These are phyloP conservation scores for Aspergillus nidulans DNA, from an alignment of 495 filamentous ascomycete genomes.

Conservation along the genomic window DNA sequence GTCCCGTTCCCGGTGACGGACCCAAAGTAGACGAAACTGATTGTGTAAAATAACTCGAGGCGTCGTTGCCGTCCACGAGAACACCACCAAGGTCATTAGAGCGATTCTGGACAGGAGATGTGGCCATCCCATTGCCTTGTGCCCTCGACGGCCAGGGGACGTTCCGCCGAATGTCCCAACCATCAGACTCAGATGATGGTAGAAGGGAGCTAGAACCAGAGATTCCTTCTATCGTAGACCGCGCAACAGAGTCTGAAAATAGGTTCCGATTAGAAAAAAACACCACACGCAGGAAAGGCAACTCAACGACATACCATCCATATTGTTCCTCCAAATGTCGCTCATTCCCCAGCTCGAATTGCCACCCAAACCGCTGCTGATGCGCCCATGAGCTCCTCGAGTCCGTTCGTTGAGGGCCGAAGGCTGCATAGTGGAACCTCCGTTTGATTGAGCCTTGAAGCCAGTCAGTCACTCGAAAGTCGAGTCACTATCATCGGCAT, in stretches of 20 bases:
- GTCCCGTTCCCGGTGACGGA: slow-evolving; percentile 19
- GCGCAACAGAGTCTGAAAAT: slow-evolving; percentile 25
- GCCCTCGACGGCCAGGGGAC: slow-evolving; percentile 51
- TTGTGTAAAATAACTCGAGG: slow-evolving; percentile 38
- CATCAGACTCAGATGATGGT: slow-evolving; percentile 60
- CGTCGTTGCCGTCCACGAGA: slow-evolving; percentile 38
- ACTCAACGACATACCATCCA: slow-evolving; percentile 32
- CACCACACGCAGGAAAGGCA: not conserved
- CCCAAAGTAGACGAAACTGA: slow-evolving; percentile 29
- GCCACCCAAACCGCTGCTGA: slow-evolving; percentile 44
- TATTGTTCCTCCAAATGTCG: slow-evolving; percentile 56
- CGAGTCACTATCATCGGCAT: slow-evolving; percentile 9
- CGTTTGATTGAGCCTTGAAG: slow-evolving; percentile 34
- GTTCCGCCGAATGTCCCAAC: slow-evolving; percentile 44
- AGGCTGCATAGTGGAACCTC: slow-evolving; percentile 35
- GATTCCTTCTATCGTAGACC: slow-evolving; percentile 43
- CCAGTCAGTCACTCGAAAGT: not conserved
- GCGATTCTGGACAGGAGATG: slow-evolving; percentile 48
- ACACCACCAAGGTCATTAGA: slow-evolving; percentile 37
- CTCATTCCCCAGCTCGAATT: slow-evolving; percentile 50
- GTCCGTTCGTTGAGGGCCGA: slow-evolving; percentile 39
- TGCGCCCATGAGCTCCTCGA: slow-evolving; percentile 31
- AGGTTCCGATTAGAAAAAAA: not conserved
- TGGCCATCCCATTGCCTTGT: slow-evolving; percentile 38
- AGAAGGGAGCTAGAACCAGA: slow-evolving; percentile 64